Percentiles rank a stretch among this genome's conserved stretches.
phyloP scores from a whole-genome alignment of 352 stramenopile genomes.

The Aphanomyces invadans region DNA sequence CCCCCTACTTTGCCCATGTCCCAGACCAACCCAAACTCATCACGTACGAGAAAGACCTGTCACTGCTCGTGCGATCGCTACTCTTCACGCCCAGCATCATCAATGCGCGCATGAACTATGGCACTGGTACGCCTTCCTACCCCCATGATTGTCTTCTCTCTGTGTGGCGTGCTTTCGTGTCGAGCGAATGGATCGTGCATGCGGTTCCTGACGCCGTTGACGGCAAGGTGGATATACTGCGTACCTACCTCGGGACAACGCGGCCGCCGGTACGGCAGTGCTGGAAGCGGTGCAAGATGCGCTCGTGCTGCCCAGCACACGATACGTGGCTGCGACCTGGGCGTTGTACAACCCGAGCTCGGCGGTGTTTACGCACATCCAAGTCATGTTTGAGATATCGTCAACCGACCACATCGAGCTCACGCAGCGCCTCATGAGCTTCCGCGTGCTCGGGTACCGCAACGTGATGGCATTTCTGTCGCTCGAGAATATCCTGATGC shows the following conservation, averaged over 20 bases:
- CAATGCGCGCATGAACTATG: constrained; percentile 64
- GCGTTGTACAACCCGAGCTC: constrained; percentile 70
- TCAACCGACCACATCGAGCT: constrained; percentile 75
- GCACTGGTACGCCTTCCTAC: constrained; percentile 28
- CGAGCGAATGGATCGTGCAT: too few relatives aligned
- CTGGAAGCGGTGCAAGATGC: constrained; percentile 42
- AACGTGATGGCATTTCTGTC: constrained; percentile 37
- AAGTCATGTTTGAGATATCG: constrained; percentile 66
- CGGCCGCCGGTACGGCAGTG: constrained; percentile 37
- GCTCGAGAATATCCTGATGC: constrained; percentile 38
- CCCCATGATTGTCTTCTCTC: background rate
- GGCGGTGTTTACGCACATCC: constrained; percentile 66
- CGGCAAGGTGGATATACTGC: constrained; percentile 56
- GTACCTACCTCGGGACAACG: constrained; percentile 66
- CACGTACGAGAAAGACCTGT: constrained; percentile 36
- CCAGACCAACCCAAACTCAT: constrained; percentile 30
- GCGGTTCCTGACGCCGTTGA: too few relatives aligned
- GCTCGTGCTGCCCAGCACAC: constrained; percentile 53
- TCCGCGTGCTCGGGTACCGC: constrained; percentile 40
- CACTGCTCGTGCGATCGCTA: constrained; percentile 47
- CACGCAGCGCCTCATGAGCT: constrained; percentile 57
- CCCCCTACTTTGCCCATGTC: constrained; percentile 39
- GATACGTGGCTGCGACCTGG: constrained; percentile 54
- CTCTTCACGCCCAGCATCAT: constrained; percentile 62
- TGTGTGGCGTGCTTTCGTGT: too few relatives aligned